Conservation (phyloP, 495 filamentous ascomycete species). For the Tuber melanosporum region DNA sequence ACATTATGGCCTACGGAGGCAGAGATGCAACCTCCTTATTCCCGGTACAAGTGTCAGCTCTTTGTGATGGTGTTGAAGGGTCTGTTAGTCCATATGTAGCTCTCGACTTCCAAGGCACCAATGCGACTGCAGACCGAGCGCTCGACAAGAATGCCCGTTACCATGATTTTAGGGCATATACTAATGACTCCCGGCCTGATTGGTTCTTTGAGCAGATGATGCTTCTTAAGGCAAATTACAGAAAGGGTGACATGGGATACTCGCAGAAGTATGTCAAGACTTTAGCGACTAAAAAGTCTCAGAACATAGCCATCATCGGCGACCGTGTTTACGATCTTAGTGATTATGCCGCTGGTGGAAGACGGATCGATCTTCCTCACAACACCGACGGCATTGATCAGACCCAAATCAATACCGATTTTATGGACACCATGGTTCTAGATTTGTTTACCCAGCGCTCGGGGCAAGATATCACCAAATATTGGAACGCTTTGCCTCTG, state of each 20-base stretch:
- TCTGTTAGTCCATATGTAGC: slow-evolving; percentile 62
- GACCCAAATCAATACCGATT: slow-evolving; percentile 57
- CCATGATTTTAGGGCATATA: slow-evolving; percentile 87
- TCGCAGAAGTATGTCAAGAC: slow-evolving; percentile 67
- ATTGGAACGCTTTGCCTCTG: slow-evolving; percentile 66
- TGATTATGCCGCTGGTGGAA: slow-evolving; percentile 71
- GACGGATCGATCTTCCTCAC: slow-evolving; percentile 51
- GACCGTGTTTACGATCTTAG: slow-evolving; percentile 86
- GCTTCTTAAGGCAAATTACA: slow-evolving; percentile 66
- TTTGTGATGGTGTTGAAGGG: slow-evolving; percentile 72
- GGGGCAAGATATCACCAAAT: slow-evolving; percentile 74
- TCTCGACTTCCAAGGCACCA: slow-evolving; percentile 72
- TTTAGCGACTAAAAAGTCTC: slow-evolving; percentile 56
- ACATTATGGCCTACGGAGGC: slow-evolving; percentile 73
- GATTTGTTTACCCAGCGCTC: slow-evolving; percentile 68
- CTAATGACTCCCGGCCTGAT: slow-evolving; percentile 71
- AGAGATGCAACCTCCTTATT: slow-evolving; percentile 80
- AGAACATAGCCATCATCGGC: slow-evolving; percentile 72
- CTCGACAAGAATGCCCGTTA: slow-evolving; percentile 70
- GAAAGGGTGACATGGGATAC: slow-evolving; percentile 84
- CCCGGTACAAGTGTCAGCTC: slow-evolving; percentile 86
- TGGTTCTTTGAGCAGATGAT: slow-evolving; percentile 88
- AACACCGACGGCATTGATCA: slow-evolving; percentile 45
- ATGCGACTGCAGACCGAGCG: slow-evolving; percentile 59
- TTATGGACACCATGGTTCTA: slow-evolving; percentile 72